phyloP scores from a whole-genome alignment of 2,329 filamentous ascomycete genomes.

The Tolypocladium endophyticum region DNA sequence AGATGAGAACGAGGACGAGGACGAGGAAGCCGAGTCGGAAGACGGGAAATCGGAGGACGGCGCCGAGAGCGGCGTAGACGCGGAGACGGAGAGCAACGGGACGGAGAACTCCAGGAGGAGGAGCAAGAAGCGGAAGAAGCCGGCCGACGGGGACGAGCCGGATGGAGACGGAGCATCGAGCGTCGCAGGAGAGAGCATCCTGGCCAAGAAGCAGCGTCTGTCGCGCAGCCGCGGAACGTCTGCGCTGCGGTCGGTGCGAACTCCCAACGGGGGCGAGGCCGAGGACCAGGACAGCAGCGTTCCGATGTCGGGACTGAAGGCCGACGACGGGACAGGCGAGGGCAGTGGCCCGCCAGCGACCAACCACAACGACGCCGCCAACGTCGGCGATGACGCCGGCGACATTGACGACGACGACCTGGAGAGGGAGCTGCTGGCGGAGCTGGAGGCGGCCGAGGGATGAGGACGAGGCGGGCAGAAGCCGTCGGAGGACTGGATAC shows the following conservation, averaged over 20 bases:
- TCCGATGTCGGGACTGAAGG: constrained; percentile 28
- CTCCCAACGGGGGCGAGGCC: constrained; percentile 24
- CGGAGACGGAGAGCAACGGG: constrained; percentile 17
- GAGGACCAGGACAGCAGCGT: constrained; percentile 24
- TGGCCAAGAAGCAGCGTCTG: constrained; percentile 41
- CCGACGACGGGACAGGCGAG: constrained; percentile 14
- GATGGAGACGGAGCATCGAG: constrained; percentile 19
- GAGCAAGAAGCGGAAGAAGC: constrained; percentile 22
- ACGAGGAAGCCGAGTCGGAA: constrained; percentile 9
- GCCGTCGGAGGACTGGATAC: not conserved
- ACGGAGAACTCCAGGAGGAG: constrained; percentile 14
- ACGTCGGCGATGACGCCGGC: constrained; percentile 16
- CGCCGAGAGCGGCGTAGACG: constrained; percentile 9
- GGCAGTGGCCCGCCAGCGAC: constrained; percentile 10
- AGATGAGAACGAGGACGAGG: constrained; percentile 18
- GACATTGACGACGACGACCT: constrained; percentile 42
- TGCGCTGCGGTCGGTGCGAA: constrained; percentile 33
- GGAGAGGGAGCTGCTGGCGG: constrained; percentile 53
- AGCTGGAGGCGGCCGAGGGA: constrained; percentile 34
- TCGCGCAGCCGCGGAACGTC: constrained; percentile 34
- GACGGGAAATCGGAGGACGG: constrained; percentile 7
- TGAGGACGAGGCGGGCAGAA: constrained; percentile 3
- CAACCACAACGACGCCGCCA: constrained; percentile 1
- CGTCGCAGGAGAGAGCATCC: constrained; percentile 23
- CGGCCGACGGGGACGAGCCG: constrained; percentile 18